A percentile compares a stretch with the other conserved stretches of the same genome.
These are phyloP conservation scores for Diaporthe ilicicola DNA, from an alignment of 2,329 filamentous ascomycete species.

Conservation along the genomic window DNA sequence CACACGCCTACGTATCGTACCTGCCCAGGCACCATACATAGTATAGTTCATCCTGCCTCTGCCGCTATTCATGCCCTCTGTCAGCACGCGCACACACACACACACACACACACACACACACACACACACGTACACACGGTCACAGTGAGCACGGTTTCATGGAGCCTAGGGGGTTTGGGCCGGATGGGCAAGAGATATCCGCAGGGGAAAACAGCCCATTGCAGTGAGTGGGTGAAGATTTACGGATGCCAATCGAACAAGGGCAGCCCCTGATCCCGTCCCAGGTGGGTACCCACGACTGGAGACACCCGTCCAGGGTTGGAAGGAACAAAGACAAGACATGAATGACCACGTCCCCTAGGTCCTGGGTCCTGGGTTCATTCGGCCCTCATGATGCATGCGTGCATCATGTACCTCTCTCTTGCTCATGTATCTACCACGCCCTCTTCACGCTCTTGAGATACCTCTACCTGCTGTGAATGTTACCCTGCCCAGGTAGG, in stretches of 20 bases:
- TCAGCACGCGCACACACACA: background rate
- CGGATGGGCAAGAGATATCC: background rate
- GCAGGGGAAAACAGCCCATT: background rate
- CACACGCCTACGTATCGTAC: background rate
- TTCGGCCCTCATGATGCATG: background rate
- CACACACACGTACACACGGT: background rate
- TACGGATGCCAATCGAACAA: slow-evolving; percentile 7
- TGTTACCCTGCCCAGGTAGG: background rate
- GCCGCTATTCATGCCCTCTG: background rate
- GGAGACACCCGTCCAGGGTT: background rate
- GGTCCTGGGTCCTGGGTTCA: background rate
- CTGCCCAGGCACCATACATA: background rate
- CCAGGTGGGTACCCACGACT: slow-evolving; percentile 4
- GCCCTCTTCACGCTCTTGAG: too few relatives aligned
- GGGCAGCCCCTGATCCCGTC: slow-evolving; percentile 9
- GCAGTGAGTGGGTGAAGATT: background rate
- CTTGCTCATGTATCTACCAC: background rate
- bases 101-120: too few relatives aligned
- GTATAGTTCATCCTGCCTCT: slow-evolving; percentile 6
- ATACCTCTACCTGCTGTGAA: background rate
- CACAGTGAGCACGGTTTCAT: background rate
- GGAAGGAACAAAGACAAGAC: slow-evolving; percentile 8
- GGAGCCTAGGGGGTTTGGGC: background rate
- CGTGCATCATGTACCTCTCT: background rate
- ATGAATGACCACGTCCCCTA: background rate